phyloP scores from a whole-genome alignment of 2,329 filamentous ascomycete species.

The Fusarium odoratissimum region DNA sequence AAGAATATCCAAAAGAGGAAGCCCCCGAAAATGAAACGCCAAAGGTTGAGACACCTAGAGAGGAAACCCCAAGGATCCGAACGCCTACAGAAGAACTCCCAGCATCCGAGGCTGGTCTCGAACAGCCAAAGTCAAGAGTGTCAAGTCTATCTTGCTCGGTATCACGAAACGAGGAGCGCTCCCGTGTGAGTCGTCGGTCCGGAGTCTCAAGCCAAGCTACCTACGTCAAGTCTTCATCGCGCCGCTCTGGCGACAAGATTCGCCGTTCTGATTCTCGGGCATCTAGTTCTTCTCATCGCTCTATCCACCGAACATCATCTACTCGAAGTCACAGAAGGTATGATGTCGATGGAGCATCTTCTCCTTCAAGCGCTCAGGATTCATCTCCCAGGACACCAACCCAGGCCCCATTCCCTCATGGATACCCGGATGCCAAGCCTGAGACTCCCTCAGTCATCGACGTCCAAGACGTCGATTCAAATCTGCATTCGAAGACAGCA shows the following conservation, averaged over 20 bases:
- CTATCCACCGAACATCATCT: conserved; percentile 54
- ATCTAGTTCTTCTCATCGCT: conserved; percentile 51
- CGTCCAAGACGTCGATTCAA: conserved; percentile 51
- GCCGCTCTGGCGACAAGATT: conserved; percentile 51
- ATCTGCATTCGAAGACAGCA: conserved; percentile 53
- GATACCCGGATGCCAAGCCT: conserved; percentile 56
- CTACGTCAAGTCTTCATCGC: conserved; percentile 55
- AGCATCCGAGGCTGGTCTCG: conserved; percentile 45
- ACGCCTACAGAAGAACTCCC: conserved; percentile 34
- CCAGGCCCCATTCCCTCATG: conserved; percentile 62
- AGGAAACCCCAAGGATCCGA: conserved; percentile 18
- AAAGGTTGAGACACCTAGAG: conserved; percentile 17
- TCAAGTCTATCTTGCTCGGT: conserved; percentile 58
- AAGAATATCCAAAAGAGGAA: conserved; percentile 45
- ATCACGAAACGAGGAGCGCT: conserved; percentile 62
- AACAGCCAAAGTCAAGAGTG: conserved; percentile 57
- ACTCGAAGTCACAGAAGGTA: conserved; percentile 50
- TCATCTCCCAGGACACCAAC: conserved; percentile 73
- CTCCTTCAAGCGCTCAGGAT: conserved; percentile 61
- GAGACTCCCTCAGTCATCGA: conserved; percentile 51
- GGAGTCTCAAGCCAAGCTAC: conserved; percentile 69
- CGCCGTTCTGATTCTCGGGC: conserved; percentile 49
- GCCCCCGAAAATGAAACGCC: conserved; percentile 45
- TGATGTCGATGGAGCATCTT: conserved; percentile 56
- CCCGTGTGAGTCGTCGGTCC: conserved; percentile 65